phyloP scores from a whole-genome alignment of 495 filamentous ascomycete species.

The Penicillium waksmanii region DNA sequence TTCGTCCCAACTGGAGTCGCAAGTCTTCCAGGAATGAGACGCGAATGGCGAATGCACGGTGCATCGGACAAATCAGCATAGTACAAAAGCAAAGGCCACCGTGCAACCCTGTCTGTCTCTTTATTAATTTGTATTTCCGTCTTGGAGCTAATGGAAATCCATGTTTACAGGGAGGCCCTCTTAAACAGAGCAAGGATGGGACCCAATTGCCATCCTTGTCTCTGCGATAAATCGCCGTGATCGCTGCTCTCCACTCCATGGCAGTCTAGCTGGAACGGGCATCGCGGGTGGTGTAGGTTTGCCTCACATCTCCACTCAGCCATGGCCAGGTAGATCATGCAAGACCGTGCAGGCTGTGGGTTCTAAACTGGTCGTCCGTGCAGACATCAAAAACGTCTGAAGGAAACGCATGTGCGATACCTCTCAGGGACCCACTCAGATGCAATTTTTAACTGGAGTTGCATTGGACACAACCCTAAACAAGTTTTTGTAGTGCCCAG shows the following conservation, averaged over 20 bases:
- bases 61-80: conserved; percentile 10
- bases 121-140: background rate
- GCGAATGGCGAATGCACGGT: background rate
- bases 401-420: conserved; percentile 20
- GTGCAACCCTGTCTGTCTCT: background rate
- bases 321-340: conserved; percentile 17
- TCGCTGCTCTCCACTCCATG: background rate
- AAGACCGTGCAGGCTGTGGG: conserved; percentile 11
- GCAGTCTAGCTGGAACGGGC: conserved; percentile 3
- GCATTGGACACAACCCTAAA: conserved; percentile 7
- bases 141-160: background rate
- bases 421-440: conserved; percentile 19
- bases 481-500: background rate
- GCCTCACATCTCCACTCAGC: background rate
- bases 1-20: conserved; percentile 1
- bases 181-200: background rate
- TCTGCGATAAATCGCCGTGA: background rate
- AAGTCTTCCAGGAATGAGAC: background rate
- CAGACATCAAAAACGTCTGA: conserved; percentile 20
- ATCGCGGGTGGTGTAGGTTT: conserved; percentile 8
- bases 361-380: conserved; percentile 24
- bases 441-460: background rate
- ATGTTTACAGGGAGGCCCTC: background rate
- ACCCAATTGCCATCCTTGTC: background rate
- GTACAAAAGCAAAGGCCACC: conserved; percentile 9